Conservation (phyloP, 2,329 filamentous ascomycete genomes). For the Sporothrix schenckii region DNA sequence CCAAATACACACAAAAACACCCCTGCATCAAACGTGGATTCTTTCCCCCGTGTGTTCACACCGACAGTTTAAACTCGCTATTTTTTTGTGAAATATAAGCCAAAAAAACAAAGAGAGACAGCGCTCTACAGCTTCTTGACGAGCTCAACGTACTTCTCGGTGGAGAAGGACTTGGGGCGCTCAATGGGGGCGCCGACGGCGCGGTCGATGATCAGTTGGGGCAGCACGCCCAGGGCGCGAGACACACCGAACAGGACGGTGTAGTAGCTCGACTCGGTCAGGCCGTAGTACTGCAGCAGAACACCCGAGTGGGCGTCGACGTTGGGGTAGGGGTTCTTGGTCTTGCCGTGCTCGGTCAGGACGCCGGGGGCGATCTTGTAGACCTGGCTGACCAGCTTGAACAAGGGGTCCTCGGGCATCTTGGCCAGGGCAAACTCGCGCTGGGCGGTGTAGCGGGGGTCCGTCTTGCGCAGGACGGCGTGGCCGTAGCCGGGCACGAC, state of each 20-base stretch:
- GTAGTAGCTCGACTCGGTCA: constrained; percentile 99
- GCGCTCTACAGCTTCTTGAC: constrained; percentile 81
- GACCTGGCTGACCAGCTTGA: constrained; percentile 99
- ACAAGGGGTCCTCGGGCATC: constrained; percentile 91
- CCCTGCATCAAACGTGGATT: constrained; percentile 18
- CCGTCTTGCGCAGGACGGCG: constrained; percentile 98
- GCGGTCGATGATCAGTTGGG: constrained; percentile 99
- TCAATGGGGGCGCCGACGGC: constrained; percentile 96
- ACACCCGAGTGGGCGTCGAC: constrained; percentile 99
- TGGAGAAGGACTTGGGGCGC: constrained; percentile 98
- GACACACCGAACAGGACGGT: constrained; percentile 99
- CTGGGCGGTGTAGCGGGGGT: constrained; percentile 98
- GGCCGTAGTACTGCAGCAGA: constrained; percentile 98
- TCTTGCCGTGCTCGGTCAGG: constrained; percentile 99
- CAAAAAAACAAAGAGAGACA: not conserved
- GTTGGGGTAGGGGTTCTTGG: constrained; percentile 99
- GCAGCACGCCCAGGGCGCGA: constrained; percentile 95
- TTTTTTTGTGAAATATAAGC: not conserved
- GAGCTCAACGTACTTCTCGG: constrained; percentile 93
- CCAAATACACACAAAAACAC: constrained; percentile 2
- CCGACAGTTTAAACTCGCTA: constrained; percentile 17
- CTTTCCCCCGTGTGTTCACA: not conserved
- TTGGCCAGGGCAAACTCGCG: constrained; percentile 81
- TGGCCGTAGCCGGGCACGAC: constrained; percentile 98
- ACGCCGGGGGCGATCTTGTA: constrained; percentile 99